These are phyloP conservation scores for Punica granatum DNA, from an alignment of 345 rosid genomes.

Conservation along the genomic window DNA sequence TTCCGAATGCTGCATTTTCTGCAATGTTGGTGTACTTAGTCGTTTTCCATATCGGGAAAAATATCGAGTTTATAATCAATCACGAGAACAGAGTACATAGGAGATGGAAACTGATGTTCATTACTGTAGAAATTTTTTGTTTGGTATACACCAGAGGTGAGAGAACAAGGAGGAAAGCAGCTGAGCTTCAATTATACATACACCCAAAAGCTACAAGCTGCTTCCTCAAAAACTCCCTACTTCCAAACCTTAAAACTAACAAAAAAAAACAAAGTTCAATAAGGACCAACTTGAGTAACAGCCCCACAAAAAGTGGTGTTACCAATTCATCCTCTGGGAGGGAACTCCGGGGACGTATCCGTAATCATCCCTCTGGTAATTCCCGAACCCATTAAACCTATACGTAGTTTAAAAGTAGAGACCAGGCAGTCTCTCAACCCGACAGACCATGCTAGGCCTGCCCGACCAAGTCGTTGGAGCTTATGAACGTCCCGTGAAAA, in stretches of 20 bases:
- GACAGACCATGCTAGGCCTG: constrained; percentile 35
- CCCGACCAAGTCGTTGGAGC: constrained; percentile 47
- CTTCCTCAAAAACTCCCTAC: constrained; percentile 12
- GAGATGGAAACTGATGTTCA: background rate
- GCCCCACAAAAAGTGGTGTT: constrained; percentile 7
- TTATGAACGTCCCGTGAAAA: constrained; percentile 86
- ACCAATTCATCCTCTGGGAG: constrained; percentile 3
- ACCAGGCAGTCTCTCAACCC: background rate
- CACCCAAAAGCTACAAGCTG: constrained; percentile 48
- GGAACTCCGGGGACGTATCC: constrained; percentile 41
- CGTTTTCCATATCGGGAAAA: background rate
- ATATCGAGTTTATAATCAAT: background rate
- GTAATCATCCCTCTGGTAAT: constrained; percentile 40
- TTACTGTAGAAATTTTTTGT: background rate
- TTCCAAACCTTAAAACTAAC: background rate
- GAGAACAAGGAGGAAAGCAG: constrained; percentile 26
- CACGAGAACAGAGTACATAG: background rate
- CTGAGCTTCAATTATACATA: constrained; percentile 42
- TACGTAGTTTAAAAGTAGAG: background rate
- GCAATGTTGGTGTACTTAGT: background rate
- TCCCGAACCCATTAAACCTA: constrained; percentile 12
- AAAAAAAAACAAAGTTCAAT: constrained; percentile 3
- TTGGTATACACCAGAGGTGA: constrained; percentile 4
- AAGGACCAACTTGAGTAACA: background rate
- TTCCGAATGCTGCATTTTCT: background rate